Conservation (phyloP, 768 basidiomycete genomes). For the Xerocomellus amylosporus region DNA sequence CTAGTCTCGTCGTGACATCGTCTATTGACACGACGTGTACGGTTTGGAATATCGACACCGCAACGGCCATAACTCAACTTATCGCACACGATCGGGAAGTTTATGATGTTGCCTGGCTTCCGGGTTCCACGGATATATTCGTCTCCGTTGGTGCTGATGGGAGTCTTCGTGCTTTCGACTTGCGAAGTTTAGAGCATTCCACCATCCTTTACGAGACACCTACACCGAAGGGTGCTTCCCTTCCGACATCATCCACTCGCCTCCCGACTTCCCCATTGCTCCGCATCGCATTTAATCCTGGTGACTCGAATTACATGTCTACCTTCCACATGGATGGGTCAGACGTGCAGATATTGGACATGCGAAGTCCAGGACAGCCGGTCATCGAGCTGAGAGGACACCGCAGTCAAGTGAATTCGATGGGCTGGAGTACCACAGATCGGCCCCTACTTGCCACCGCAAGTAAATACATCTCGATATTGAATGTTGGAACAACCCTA, state of each 20-base stretch:
- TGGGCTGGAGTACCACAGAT: conserved; percentile 88
- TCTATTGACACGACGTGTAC: conserved; percentile 99
- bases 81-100: conserved; percentile 97
- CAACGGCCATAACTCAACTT: conserved; percentile 91
- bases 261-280: conserved; percentile 80
- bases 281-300: conserved; percentile 87
- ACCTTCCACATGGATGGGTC: conserved; percentile 93
- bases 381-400: conserved; percentile 91
- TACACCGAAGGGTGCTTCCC: conserved; percentile 67
- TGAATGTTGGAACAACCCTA: not conserved
- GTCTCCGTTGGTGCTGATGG: conserved; percentile 98
- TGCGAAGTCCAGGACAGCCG: conserved; percentile 93
- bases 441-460: conserved; percentile 85
- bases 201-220: conserved; percentile 97
- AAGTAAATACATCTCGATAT: conserved; percentile 46
- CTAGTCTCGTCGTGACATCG: conserved; percentile 90
- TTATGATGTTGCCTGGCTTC: conserved; percentile 98
- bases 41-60: conserved; percentile 96
- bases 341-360: conserved; percentile 91
- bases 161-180: conserved; percentile 91
- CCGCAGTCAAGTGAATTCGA: conserved; percentile 74
- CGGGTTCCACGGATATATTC: conserved; percentile 93
- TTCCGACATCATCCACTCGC: conserved; percentile 57
- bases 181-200: conserved; percentile 94
- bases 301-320: conserved; percentile 92